Conservation (phyloP, 2,329 filamentous ascomycete genomes). For the Fusarium phyllophilum region DNA sequence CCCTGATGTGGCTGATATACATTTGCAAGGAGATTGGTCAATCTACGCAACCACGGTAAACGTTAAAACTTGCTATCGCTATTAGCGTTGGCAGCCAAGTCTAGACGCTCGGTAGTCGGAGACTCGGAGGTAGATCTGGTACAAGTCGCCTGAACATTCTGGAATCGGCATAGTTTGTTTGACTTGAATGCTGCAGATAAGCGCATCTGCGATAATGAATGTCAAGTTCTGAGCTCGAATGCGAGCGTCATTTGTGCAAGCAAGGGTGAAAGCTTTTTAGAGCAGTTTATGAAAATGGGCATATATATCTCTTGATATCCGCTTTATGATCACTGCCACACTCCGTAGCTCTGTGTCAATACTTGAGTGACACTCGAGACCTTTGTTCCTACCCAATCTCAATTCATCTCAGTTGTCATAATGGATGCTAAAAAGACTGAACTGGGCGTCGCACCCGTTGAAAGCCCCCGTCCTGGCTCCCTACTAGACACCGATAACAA, state of each 20-base stretch:
- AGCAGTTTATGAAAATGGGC: neutral
- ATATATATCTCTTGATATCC: neutral
- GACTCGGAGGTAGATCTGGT: neutral
- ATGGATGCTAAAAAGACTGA: neutral
- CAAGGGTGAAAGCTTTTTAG: neutral
- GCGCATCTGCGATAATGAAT: neutral
- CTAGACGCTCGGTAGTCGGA: neutral
- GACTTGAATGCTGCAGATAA: neutral
- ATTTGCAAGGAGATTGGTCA: neutral
- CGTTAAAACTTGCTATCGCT: neutral
- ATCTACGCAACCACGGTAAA: neutral
- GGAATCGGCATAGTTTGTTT: fast-evolving
- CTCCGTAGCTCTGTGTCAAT: neutral
- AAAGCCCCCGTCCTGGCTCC: neutral
- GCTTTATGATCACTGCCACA: neutral
- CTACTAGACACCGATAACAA: fast-evolving
- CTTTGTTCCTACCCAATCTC: neutral
- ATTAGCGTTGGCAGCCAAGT: neutral
- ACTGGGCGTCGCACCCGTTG: neutral
- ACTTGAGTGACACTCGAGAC: neutral
- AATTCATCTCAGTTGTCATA: neutral
- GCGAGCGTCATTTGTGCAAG: neutral
- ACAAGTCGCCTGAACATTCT: neutral
- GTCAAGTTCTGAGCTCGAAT: too few relatives aligned
- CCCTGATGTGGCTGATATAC: neutral